A percentile compares a stretch with the other conserved stretches of the same genome.
Evolutionary conservation across 2,329 filamentous ascomycete species (phyloP).

Genomic region (Plenodomus lindquistii): DNA sequence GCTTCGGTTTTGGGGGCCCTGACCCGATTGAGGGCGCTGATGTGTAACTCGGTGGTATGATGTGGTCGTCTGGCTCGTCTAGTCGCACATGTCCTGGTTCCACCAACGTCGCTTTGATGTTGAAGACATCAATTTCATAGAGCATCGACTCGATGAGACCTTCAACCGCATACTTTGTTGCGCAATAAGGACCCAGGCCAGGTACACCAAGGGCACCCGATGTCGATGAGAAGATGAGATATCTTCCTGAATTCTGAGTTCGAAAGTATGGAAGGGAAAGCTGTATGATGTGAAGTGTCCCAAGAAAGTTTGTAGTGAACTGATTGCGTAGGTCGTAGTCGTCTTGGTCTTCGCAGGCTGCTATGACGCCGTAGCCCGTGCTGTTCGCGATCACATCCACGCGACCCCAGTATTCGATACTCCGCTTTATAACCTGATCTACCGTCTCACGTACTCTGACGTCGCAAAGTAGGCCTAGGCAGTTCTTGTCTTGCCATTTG

Average conservation of each 20-base stretch:
- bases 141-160: constrained; percentile 95
- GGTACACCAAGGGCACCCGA: constrained; percentile 92
- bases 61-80: constrained; percentile 70
- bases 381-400: constrained; percentile 89
- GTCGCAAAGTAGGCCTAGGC: constrained; percentile 83
- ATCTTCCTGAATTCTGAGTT: constrained; percentile 72
- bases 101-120: constrained; percentile 90
- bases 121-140: constrained; percentile 90
- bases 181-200: constrained; percentile 90
- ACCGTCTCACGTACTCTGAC: constrained; percentile 83
- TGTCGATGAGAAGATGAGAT: constrained; percentile 93
- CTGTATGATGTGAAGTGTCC: constrained; percentile 91
- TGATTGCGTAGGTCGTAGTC: constrained; percentile 93
- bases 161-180: constrained; percentile 96
- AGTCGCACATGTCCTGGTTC: constrained; percentile 86
- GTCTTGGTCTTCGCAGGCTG: constrained; percentile 94
- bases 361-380: constrained; percentile 93
- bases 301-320: constrained; percentile 98
- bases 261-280: constrained; percentile 86
- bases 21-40: constrained; percentile 38
- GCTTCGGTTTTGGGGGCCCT: constrained; percentile 59
- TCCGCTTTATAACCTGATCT: constrained; percentile 67
- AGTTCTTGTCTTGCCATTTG: constrained; percentile 67
- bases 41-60: constrained; percentile 19
- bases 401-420: constrained; percentile 74